A percentile compares a stretch with the other conserved stretches of the same genome.
Conservation (phyloP, 768 basidiomycete genomes). For the Trametes maxima region DNA sequence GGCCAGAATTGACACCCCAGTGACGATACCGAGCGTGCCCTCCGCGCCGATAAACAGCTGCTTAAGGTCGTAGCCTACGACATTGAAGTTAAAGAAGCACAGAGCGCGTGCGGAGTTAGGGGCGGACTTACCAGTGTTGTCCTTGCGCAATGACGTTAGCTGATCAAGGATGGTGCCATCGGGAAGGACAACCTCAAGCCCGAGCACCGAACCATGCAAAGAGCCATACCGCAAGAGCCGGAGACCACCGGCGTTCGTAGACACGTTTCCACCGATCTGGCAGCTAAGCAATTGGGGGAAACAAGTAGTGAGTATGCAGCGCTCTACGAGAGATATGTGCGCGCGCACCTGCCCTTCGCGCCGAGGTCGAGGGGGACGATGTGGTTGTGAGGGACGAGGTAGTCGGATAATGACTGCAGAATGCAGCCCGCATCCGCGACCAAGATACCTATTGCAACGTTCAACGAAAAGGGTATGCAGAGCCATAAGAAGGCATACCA, state of each 20-base stretch:
- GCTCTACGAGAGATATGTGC: neutral
- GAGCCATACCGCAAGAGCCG: conserved; percentile 93
- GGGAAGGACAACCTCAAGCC: conserved; percentile 93
- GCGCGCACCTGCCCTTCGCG: conserved; percentile 85
- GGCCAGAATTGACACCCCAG: conserved; percentile 92
- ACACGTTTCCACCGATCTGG: conserved; percentile 96
- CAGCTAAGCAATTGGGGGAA: conserved; percentile 52
- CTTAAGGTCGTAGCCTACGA: conserved; percentile 93
- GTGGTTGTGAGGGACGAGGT: conserved; percentile 84
- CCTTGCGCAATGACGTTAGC: conserved; percentile 89
- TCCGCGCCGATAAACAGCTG: conserved; percentile 98
- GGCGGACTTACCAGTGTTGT: conserved; percentile 80
- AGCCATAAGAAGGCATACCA: conserved; percentile 45
- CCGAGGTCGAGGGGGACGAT: conserved; percentile 97
- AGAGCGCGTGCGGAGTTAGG: neutral
- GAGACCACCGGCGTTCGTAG: conserved; percentile 98
- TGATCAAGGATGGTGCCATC: conserved; percentile 92
- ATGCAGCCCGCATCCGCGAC: conserved; percentile 95
- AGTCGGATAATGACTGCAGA: conserved; percentile 83
- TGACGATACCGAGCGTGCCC: conserved; percentile 94
- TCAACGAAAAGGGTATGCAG: conserved; percentile 12
- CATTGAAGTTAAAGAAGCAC: neutral
- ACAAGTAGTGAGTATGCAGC: too few relatives aligned
- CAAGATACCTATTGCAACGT: conserved; percentile 63
- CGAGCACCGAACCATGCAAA: conserved; percentile 91